Evolutionary conservation across 768 basidiomycete species (phyloP), one percentile per base, ranked within the genome.

Genomic region (Calocybe gangraenosa): DNA sequence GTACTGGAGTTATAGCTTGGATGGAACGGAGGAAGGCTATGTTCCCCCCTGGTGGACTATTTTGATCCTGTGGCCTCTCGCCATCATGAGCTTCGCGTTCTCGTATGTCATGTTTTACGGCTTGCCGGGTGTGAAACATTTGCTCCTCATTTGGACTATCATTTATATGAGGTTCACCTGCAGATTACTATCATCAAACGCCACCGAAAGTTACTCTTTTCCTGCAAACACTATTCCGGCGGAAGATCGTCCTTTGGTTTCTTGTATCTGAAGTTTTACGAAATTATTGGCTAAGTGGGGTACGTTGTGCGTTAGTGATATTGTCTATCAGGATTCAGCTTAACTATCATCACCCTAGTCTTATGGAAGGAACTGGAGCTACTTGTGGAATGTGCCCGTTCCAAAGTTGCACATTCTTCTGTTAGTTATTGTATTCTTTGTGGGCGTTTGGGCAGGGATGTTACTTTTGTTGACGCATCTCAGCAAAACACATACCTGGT

Each of bases 191-290:
- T 62, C 81, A 82, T 42, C 89, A 95, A 70, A 88, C 92, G 14
- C 93, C 93, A 15, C 93, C 93, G 1, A 93, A 92, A 59, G 93
- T 96, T 8, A 92, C 92, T 36, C 87, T 87, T 66, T 96, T 96
- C 76, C 67, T 93, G 59, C 81, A 68, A 65, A 95, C 93, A 1
- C 71, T 97, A 22, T 87, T 94, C 75, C 79, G 93, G 39, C 71
- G 93, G 48, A 95, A 92, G 66, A 72, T 96, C 40, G 93, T 97
- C 6, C 70, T 95, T 11, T 95, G 93, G 92, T 94, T 96, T 84
- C 73, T 96, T 47, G 83, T 86, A 22, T 90, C 93, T 0, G 93
- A 94, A 66, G 68, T 96, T 35, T 73, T 96, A 42, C 83, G 93
- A n/a, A 86, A 92, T 55, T 92, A 92, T 62, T 91, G 91, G 91